Evolutionary conservation across 176 grass and related monocot genomes (phyloP).

Genomic region (Carex littledalei): DNA sequence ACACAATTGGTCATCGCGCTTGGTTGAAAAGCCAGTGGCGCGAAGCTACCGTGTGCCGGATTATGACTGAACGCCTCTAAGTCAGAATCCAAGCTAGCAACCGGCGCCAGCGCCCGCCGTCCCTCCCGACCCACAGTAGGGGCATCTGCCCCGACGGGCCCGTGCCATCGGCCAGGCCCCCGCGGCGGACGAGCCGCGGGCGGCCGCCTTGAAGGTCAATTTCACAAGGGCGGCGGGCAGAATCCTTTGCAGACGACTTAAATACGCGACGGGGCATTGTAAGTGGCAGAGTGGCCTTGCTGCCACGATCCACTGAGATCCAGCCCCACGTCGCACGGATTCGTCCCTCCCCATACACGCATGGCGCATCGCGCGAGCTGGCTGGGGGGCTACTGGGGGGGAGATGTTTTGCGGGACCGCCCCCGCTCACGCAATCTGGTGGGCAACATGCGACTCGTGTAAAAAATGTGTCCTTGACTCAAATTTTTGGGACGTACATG

Average conservation of each 20-base stretch:
- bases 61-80: slow-evolving; percentile 54
- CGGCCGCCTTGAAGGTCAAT: not conserved
- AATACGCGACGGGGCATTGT: slow-evolving; percentile 41
- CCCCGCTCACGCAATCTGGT: too few relatives aligned
- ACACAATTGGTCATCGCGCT: slow-evolving; percentile 48
- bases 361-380: too few relatives aligned
- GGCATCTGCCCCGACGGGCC: too few relatives aligned
- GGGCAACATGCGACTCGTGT: too few relatives aligned
- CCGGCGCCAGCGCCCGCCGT: not conserved
- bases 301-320: slow-evolving; percentile 42
- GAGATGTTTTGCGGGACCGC: too few relatives aligned
- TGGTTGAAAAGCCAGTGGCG: slow-evolving; percentile 47
- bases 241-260: slow-evolving; percentile 45
- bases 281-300: slow-evolving; percentile 48
- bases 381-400: too few relatives aligned
- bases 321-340: not conserved
- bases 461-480: too few relatives aligned
- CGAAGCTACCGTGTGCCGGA: slow-evolving; percentile 46
- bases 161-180: too few relatives aligned
- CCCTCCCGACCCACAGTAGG: too few relatives aligned
- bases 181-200: too few relatives aligned
- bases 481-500: too few relatives aligned
- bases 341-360: not conserved
- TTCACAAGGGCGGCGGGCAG: slow-evolving; percentile 17
- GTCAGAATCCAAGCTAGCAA: slow-evolving; percentile 49